Conservation (phyloP, 73 alveolate genomes). For the Symbiodinium pilosum region DNA sequence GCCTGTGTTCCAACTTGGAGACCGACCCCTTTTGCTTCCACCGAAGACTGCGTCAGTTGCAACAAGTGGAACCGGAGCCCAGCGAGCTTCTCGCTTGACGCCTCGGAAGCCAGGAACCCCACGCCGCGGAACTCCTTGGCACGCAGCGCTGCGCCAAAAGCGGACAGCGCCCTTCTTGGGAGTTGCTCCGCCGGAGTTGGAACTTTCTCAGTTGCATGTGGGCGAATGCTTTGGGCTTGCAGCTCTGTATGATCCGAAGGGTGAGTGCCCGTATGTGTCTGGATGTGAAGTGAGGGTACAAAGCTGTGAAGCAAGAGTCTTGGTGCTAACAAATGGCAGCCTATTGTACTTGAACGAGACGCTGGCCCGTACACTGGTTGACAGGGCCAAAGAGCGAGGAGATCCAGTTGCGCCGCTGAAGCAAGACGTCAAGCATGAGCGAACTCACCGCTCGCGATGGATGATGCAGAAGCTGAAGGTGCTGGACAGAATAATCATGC, state of each 20-base stretch:
- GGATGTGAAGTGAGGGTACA: conserved; percentile 62
- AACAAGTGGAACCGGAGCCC: not conserved
- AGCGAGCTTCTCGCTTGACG: conserved; percentile 11
- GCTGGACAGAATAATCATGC: conserved; percentile 40
- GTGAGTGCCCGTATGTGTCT: conserved; percentile 51
- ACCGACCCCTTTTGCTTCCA: conserved; percentile 51
- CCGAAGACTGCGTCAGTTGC: not conserved
- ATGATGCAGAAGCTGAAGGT: conserved; percentile 39
- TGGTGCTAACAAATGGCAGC: conserved; percentile 64
- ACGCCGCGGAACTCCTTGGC: conserved; percentile 68
- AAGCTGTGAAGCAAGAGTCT: conserved; percentile 57
- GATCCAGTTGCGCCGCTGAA: conserved; percentile 49
- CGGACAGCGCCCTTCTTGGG: conserved; percentile 34
- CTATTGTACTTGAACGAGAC: conserved; percentile 34
- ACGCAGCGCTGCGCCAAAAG: conserved; percentile 12
- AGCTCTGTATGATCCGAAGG: conserved; percentile 56
- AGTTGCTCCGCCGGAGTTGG: conserved; percentile 7
- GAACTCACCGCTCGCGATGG: conserved; percentile 55
- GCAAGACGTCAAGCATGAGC: conserved; percentile 36
- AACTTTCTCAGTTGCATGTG: conserved; percentile 28
- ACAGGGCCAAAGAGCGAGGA: conserved; percentile 16
- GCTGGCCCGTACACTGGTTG: conserved; percentile 45
- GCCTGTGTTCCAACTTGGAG: conserved; percentile 69
- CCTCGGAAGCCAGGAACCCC: conserved; percentile 69
- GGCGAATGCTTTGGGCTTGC: conserved; percentile 59